Percentiles rank a stretch among this genome's conserved stretches.
These are phyloP conservation scores for Penicillium coprophilum DNA, from an alignment of 495 filamentous ascomycete genomes.

Conservation along the genomic window DNA sequence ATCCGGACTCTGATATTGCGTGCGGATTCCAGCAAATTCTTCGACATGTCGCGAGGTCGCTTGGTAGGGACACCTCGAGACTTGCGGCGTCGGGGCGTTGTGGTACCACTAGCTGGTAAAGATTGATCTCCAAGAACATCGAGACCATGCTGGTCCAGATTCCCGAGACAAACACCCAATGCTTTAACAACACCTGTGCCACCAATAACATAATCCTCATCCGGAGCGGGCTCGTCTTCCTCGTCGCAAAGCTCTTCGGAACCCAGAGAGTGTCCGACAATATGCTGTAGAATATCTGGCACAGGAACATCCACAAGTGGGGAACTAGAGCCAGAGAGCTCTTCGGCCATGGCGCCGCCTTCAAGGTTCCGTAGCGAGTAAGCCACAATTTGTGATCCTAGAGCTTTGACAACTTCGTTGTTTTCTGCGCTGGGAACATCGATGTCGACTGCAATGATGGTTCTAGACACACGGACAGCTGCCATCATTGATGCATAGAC, in stretches of 20 bases:
- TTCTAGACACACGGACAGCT: constrained; percentile 78
- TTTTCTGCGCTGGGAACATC: constrained; percentile 77
- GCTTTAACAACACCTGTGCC: constrained; percentile 95
- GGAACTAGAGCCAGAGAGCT: constrained; percentile 36
- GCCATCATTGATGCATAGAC: constrained; percentile 90
- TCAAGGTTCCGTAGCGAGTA: constrained; percentile 94
- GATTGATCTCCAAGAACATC: constrained; percentile 40
- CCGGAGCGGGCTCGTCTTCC: constrained; percentile 71
- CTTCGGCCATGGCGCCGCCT: constrained; percentile 49
- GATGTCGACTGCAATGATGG: constrained; percentile 87
- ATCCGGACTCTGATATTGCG: constrained; percentile 82
- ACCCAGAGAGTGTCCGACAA: constrained; percentile 58
- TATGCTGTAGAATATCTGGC: constrained; percentile 66
- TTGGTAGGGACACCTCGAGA: constrained; percentile 44
- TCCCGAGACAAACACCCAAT: constrained; percentile 82
- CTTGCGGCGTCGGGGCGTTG: constrained; percentile 52
- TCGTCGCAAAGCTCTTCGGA: constrained; percentile 52
- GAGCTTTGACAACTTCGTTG: constrained; percentile 84
- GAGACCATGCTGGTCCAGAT: constrained; percentile 47
- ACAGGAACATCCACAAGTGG: constrained; percentile 46
- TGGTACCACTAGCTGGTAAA: constrained; percentile 50
- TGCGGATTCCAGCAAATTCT: constrained; percentile 78
- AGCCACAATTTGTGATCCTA: constrained; percentile 90
- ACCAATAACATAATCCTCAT: constrained; percentile 93
- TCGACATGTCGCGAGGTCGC: constrained; percentile 90